Evolutionary conservation across 164 flowering plant species (phyloP), one percentile per base, ranked within the genome.

Genomic region (Vitis amurensis): DNA sequence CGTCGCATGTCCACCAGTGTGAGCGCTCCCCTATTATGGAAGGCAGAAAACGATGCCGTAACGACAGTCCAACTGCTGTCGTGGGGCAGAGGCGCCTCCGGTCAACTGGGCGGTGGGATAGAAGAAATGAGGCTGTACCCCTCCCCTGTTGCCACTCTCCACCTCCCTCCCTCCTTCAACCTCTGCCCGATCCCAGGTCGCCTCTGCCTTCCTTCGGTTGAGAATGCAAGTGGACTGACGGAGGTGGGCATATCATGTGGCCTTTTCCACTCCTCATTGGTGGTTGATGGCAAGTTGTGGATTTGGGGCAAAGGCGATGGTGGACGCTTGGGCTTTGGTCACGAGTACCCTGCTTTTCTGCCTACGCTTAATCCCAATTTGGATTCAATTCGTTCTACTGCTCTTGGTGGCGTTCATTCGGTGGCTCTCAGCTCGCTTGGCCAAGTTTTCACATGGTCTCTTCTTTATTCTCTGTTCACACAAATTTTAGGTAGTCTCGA

Each of bases 281-380:
- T 88, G 48, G 84, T 89, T 15, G 87, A 87, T 56, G 95, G 95
- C 11, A 79, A 79, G 66, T 49, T 92, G 4, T 94, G 97, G 97
- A 79, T 92, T 66, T 94, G 97, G 98, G 98, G 98, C 0, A 92
- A 94, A 75, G 98, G 97, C 1, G 98, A 94, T 59, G 95, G 93
- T 4, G 98, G 97, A 2, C 78, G 98, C 11, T 91, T 94, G 3
- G 98, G 98, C 1, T 77, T 91, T 12, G 95, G 97, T 29, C 86
- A 92, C 48, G 98, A 94, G 82, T 76, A 87, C 52, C 67, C 91
- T 0, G 79, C 72, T 1, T 90, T 88, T 74, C 68, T 78, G 4
- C 99, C 97, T 0, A 84, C 87, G 12, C 31, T 82, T 48, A 94
- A 94, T 68, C 85, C 93, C 55, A 59, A 79, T 76, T 64, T 92